These are phyloP conservation scores for Neurospora sp. DNA, from an alignment of 2,329 filamentous ascomycete species.

Conservation along the genomic window DNA sequence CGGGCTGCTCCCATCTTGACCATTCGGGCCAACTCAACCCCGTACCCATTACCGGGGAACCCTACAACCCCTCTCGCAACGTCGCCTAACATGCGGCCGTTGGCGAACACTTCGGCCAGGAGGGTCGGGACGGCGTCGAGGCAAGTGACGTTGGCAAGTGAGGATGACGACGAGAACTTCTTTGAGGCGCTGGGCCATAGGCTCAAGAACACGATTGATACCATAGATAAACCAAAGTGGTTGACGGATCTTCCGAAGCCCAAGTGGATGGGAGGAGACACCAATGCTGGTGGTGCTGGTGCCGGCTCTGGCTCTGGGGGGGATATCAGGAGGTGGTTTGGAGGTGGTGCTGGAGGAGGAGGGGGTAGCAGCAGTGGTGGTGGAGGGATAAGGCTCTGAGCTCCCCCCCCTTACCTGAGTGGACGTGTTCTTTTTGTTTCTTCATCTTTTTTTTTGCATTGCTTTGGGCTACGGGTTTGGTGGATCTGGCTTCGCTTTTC, in stretches of 20 bases:
- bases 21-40: slow-evolving; percentile 21
- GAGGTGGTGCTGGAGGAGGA: slow-evolving; percentile 8
- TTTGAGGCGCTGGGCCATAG: slow-evolving; percentile 76
- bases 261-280: slow-evolving; percentile 66
- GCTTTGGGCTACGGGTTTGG: background rate
- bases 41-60: background rate
- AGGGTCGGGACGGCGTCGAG: slow-evolving; percentile 16
- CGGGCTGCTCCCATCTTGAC: slow-evolving; percentile 38
- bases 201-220: slow-evolving; percentile 86
- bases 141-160: slow-evolving; percentile 20
- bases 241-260: slow-evolving; percentile 64
- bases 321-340: slow-evolving; percentile 49
- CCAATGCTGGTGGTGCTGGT: slow-evolving; percentile 26
- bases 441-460: background rate
- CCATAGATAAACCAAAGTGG: slow-evolving; percentile 73
- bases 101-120: slow-evolving; percentile 20
- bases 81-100: slow-evolving; percentile 23
- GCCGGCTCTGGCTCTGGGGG: slow-evolving; percentile 19
- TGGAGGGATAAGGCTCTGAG: slow-evolving; percentile 26
- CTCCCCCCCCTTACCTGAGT: background rate
- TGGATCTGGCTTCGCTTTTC: background rate
- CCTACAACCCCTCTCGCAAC: slow-evolving; percentile 35
- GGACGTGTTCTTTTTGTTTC: background rate
- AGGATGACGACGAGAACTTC: slow-evolving; percentile 69
- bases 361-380: slow-evolving; percentile 25